Evolutionary conservation across 208 protist species (phyloP).

Genomic region (Leishmania amazonensis): DNA sequence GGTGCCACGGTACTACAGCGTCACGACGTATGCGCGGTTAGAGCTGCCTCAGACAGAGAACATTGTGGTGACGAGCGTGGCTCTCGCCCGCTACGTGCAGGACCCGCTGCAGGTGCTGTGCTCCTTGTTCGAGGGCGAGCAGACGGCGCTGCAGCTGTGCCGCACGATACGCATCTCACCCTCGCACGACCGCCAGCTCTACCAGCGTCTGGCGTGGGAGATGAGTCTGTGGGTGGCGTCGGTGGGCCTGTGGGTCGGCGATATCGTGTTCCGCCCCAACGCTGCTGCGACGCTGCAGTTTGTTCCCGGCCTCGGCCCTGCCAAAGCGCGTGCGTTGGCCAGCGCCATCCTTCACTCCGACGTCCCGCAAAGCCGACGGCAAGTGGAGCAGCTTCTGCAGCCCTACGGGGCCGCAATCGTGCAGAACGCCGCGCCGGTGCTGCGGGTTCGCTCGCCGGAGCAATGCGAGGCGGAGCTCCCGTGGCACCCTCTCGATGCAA

Average conservation of each 20-base stretch:
- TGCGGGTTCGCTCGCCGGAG: slow-evolving; percentile 47
- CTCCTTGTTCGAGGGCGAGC: slow-evolving; percentile 71
- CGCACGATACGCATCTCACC: slow-evolving; percentile 34
- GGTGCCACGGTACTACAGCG: slow-evolving; percentile 69
- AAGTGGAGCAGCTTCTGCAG: slow-evolving; percentile 40
- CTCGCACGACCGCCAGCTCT: slow-evolving; percentile 59
- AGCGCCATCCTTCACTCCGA: slow-evolving; percentile 26
- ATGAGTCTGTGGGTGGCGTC: slow-evolving; percentile 81
- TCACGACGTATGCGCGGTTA: slow-evolving; percentile 48
- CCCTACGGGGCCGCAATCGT: slow-evolving; percentile 52
- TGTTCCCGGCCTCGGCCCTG: slow-evolving; percentile 69
- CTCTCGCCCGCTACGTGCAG: slow-evolving; percentile 73
- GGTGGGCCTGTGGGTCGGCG: slow-evolving; percentile 63
- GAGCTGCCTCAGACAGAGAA: slow-evolving; percentile 52
- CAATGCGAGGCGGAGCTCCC: slow-evolving; percentile 19
- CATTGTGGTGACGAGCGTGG: slow-evolving; percentile 48
- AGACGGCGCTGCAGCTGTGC: slow-evolving; percentile 66
- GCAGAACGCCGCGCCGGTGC: slow-evolving; percentile 45
- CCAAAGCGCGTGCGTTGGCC: slow-evolving; percentile 51
- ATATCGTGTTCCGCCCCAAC: slow-evolving; percentile 56
- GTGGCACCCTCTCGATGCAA: slow-evolving; percentile 78
- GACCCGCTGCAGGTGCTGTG: slow-evolving; percentile 70
- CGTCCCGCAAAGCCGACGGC: slow-evolving; percentile 37
- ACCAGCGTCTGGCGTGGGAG: slow-evolving; percentile 73
- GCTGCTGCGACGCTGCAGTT: slow-evolving; percentile 72